Conservation (phyloP, 2,329 filamentous ascomycete species). For the Alternaria solani region DNA sequence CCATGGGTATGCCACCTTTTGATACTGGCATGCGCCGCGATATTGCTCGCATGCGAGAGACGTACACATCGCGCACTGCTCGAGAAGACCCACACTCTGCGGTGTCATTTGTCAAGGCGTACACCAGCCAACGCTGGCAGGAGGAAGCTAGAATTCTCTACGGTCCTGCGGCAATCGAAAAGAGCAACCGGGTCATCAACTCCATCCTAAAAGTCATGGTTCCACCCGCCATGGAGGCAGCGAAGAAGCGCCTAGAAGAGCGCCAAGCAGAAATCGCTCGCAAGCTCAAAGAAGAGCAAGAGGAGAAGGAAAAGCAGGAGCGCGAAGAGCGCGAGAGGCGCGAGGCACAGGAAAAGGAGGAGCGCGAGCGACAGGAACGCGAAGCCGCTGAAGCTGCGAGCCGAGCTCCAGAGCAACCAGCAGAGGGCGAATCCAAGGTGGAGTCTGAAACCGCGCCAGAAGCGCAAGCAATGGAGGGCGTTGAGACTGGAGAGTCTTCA, state of each 20-base stretch:
- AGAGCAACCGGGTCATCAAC: conserved; percentile 71
- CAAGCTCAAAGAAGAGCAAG: conserved; percentile 66
- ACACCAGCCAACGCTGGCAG: conserved; percentile 81
- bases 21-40: conserved; percentile 44
- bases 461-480: conserved; percentile 75
- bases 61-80: conserved; percentile 46
- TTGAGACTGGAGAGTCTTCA: conserved; percentile 62
- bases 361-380: conserved; percentile 50
- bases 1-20: conserved; percentile 43
- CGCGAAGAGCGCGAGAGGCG: conserved; percentile 66
- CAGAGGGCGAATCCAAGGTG: conserved; percentile 33
- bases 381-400: conserved; percentile 52
- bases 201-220: conserved; percentile 77
- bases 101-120: conserved; percentile 74
- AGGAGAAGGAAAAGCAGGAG: conserved; percentile 68
- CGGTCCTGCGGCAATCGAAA: conserved; percentile 72
- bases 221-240: conserved; percentile 83
- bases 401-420: conserved; percentile 40
- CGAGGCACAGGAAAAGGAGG: conserved; percentile 60
- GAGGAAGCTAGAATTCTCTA: conserved; percentile 91
- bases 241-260: conserved; percentile 75
- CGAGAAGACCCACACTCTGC: conserved; percentile 73
- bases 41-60: conserved; percentile 42
- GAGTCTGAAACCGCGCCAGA: conserved; percentile 51
- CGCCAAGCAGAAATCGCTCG: conserved; percentile 77